Evolutionary conservation across 352 stramenopile genomes (phyloP).

Genomic region (Phytopythium chamaehyphon): DNA sequence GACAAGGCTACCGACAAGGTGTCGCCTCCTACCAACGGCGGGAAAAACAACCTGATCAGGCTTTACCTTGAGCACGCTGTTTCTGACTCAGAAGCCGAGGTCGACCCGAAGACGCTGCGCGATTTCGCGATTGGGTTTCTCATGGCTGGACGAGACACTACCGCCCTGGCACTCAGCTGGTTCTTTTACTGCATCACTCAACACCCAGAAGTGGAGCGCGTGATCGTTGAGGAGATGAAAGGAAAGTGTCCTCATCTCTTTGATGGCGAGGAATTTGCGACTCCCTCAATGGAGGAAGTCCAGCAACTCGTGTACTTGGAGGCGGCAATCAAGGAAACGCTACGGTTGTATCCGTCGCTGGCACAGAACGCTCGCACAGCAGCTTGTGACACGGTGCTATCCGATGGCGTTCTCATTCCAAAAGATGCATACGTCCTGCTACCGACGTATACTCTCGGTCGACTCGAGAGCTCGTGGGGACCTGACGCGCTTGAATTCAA

Average conservation of each 20-base stretch:
- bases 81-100: slow-evolving; percentile 12
- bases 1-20: too few species aligned
- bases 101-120: slow-evolving; percentile 36
- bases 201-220: slow-evolving; percentile 44
- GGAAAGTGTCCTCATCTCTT: slow-evolving; percentile 30
- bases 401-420: slow-evolving; percentile 53
- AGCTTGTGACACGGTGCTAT: slow-evolving; percentile 43
- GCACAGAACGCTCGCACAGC: slow-evolving; percentile 47
- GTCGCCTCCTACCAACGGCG: slow-evolving; percentile 39
- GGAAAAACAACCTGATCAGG: not conserved
- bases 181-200: slow-evolving; percentile 60
- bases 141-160: slow-evolving; percentile 73
- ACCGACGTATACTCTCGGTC: slow-evolving; percentile 46
- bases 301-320: slow-evolving; percentile 60
- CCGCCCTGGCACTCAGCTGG: slow-evolving; percentile 65
- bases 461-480: slow-evolving; percentile 52
- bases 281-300: slow-evolving; percentile 35
- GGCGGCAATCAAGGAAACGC: slow-evolving; percentile 55
- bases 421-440: slow-evolving; percentile 47
- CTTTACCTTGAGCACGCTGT: slow-evolving; percentile 14
- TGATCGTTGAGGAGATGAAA: slow-evolving; percentile 44
- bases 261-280: slow-evolving; percentile 21
- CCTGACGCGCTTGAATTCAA: slow-evolving; percentile 54
- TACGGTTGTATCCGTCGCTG: slow-evolving; percentile 59
- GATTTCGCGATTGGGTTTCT: slow-evolving; percentile 75